Evolutionary conservation across 768 basidiomycete species (phyloP), one percentile per base, ranked within the genome.

Genomic region (Botryobasidium botryosum): DNA sequence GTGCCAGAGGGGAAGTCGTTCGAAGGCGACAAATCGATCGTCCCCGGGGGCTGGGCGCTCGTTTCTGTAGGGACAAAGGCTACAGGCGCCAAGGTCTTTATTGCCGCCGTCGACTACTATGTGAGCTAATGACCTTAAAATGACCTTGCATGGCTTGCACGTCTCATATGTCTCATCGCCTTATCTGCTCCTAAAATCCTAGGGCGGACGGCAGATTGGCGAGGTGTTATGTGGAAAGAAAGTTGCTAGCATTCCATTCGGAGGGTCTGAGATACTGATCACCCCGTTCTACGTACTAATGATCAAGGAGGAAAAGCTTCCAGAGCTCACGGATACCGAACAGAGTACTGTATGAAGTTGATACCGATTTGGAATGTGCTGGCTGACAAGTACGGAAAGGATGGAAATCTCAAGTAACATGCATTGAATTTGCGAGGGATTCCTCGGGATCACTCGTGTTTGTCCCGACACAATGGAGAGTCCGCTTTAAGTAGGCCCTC

Each of bases 131-230:
- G 12, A 17, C 15, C n/a, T n/a, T n/a, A n/a, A n/a, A n/a, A n/a
- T n/a, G n/a, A n/a, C n/a, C n/a, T n/a, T n/a, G n/a, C n/a, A n/a
- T n/a, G n/a, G n/a, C n/a, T n/a, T n/a, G n/a, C n/a, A n/a, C n/a
- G n/a, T n/a, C n/a, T n/a, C n/a, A n/a, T n/a, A n/a, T n/a, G n/a
- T 28, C 27, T 12, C 12, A 17, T 17, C 4, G n/a, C 5, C 24
- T 24, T 35, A 15, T 5, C 20, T 13, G 2, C 7, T 8, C 24
- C 12, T 39, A 2, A 6, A 36, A 15, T 12, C n/a, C 40, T 46
- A 46, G 45, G 35, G 45, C 8, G 45, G 45, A 17, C 35, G 35
- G 15, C 45, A 46, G 15, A 23, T 46, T 6, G 45, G 45, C 15
- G 45, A 46, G 26, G 45, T 46, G 12, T 27, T 40, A 3, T 20